These are phyloP conservation scores for Penicillium sclerotiorum DNA, from an alignment of 2,329 filamentous ascomycete species.

Conservation along the genomic window DNA sequence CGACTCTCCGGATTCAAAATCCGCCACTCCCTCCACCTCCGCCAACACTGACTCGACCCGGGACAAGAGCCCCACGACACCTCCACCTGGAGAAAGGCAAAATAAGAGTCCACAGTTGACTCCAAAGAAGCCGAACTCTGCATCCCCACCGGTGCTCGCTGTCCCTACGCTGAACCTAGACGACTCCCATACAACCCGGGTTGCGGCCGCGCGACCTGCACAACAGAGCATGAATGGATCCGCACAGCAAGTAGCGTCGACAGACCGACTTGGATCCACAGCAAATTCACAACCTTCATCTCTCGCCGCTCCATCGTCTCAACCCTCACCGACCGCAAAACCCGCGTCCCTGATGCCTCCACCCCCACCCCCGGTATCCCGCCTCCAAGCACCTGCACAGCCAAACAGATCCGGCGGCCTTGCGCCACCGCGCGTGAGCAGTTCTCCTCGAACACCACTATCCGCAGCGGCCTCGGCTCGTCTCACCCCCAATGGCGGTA, in stretches of 20 bases:
- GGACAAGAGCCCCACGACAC: slow-evolving; percentile 7
- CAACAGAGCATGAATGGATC: slow-evolving; percentile 9
- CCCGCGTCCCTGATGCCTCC: slow-evolving; percentile 38
- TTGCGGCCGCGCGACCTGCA: slow-evolving; percentile 9
- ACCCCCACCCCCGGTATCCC: slow-evolving; percentile 38
- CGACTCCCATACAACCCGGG: slow-evolving; percentile 12
- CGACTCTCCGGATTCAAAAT: slow-evolving; percentile 20
- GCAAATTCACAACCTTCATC: slow-evolving; percentile 11
- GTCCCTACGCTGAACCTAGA: slow-evolving; percentile 39
- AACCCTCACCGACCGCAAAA: slow-evolving; percentile 15
- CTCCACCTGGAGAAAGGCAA: slow-evolving; percentile 12
- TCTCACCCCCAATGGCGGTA: slow-evolving; percentile 42
- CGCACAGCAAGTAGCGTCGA: slow-evolving; percentile 2
- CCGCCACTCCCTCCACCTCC: slow-evolving; percentile 16
- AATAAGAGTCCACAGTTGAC: slow-evolving; percentile 35
- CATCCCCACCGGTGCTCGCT: slow-evolving; percentile 23
- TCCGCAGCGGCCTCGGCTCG: slow-evolving; percentile 49
- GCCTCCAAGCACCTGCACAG: slow-evolving; percentile 27
- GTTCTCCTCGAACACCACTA: slow-evolving; percentile 44
- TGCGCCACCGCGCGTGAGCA: slow-evolving; percentile 32
- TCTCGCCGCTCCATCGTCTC: slow-evolving; percentile 6
- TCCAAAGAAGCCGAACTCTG: slow-evolving; percentile 39
- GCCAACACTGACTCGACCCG: slow-evolving; percentile 11
- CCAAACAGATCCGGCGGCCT: slow-evolving; percentile 22
- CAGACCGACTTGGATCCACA: slow-evolving; percentile 11